Base-by-base conservation (phyloP, 768 basidiomycete species). In the Mycena belliarum region DNA sequence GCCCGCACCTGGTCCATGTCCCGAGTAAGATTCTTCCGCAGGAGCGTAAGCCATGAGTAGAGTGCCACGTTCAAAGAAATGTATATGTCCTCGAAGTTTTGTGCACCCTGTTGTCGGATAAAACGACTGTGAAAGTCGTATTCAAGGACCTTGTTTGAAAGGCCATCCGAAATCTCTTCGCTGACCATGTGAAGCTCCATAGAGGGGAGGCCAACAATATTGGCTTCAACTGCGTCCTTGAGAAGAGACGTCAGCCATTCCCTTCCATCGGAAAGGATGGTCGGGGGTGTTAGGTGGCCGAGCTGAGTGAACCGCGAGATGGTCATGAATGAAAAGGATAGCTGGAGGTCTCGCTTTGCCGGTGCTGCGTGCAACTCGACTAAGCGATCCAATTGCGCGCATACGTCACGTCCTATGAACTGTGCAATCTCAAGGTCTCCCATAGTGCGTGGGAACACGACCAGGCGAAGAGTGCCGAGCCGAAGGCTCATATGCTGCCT, bases 131-230 rank as follows among this genome's bases (percentile, higher is more conserved):
- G 76, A 72, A 92, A 92, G 65, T 87, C 83, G 62, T 93, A 93
- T 15, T 76, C 65, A 21, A 93, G 76, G 16, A 70, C 70, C 33
- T 74, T 75, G 23, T 65, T 66, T 28, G 49, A 29, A 11, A 64
- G 51, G 20, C 80, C 79, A 37, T 77, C 76, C 10, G 71, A 43
- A 6, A 67, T 68, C 69, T 92, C 87, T 56, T 89, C 83, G 64
- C 87, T 90, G 52, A 77, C 71, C 92, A 94, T 94, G 51, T 82
- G 76, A 78, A 93, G 90, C 53, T 79, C 80, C 89, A 93, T 92
- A 3, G 88, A 82, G 3, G 92, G 92, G 41, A 93, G 70, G 6
- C 88, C 88, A 33, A 91, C 89, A 51, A 94, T 91, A 23, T 77
- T 91, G 0, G 89, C 85, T 63, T 91, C 86, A 6, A 76, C 67